A percentile compares a stretch with the other conserved stretches of the same genome.
These are phyloP conservation scores for Phlyctochytrium bullatum DNA, from an alignment of 192 early-diverging fungal species.

Conservation along the genomic window DNA sequence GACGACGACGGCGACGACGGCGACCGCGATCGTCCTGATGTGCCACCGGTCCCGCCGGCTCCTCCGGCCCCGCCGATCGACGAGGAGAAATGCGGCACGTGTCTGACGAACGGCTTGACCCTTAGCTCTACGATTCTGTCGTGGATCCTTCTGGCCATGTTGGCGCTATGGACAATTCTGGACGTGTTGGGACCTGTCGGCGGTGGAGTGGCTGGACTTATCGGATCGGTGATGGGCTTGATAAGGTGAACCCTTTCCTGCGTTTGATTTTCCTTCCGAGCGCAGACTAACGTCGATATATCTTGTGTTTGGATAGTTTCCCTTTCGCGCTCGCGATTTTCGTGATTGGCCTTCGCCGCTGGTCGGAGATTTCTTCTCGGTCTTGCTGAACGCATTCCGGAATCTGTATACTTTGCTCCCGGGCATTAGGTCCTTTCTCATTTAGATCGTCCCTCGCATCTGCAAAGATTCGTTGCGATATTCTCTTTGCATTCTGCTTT, in stretches of 20 bases:
- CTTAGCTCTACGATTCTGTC: not conserved
- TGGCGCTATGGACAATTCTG: not conserved
- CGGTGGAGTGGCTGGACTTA: not conserved
- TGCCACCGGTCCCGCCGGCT: not conserved
- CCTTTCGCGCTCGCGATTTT: slow-evolving; percentile 1
- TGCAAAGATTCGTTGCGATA: too few relatives aligned
- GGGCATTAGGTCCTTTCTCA: too few relatives aligned
- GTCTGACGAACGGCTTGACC: not conserved
- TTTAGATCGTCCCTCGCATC: too few relatives aligned
- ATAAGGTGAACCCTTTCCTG: not conserved
- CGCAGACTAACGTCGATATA: not conserved
- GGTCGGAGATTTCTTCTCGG: not conserved
- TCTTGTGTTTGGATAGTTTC: not conserved
- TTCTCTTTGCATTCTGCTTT: too few relatives aligned
- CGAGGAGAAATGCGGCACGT: not conserved
- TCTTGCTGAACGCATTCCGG: not conserved
- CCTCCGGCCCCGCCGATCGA: not conserved
- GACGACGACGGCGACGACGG: not conserved
- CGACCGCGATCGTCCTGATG: too few relatives aligned
- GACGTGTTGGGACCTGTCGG: not conserved
- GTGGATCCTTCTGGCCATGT: not conserved
- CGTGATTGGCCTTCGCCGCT: not conserved
- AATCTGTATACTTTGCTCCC: too few relatives aligned
- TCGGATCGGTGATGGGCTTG: not conserved
- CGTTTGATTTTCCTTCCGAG: not conserved